These are phyloP conservation scores for Trametes sp. DNA, from an alignment of 1,284 basidiomycete species.

Conservation along the genomic window DNA sequence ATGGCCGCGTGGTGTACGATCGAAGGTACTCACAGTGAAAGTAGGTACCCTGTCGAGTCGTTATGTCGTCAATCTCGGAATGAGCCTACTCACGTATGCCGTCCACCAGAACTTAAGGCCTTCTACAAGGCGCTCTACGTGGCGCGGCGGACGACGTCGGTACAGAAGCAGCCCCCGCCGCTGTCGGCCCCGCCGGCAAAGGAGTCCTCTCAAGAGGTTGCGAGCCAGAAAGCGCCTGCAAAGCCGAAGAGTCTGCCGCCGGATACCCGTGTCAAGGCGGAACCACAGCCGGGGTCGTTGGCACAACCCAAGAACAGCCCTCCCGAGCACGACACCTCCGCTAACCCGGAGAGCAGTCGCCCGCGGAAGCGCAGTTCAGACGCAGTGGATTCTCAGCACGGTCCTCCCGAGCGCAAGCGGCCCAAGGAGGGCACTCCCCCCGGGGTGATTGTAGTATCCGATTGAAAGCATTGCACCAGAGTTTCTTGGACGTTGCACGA, in stretches of 20 bases:
- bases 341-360: neutral
- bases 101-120: no score
- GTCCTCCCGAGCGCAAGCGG: neutral
- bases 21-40: neutral
- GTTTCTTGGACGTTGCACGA: no score
- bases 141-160: no score
- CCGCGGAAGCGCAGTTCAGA: neutral
- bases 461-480: neutral
- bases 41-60: neutral
- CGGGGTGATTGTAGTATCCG: neutral
- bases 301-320: neutral
- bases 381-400: neutral
- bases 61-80: no score
- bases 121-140: no score
- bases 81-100: no score
- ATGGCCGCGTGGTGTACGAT: neutral
- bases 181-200: no score
- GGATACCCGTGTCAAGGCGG: neutral
- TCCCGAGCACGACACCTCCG: neutral
- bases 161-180: no score
- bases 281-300: neutral
- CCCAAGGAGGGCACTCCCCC: neutral
- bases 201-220: no score
- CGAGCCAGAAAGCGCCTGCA: no score
- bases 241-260: neutral